Conservation (phyloP, 495 filamentous ascomycete genomes). For the Aspergillus haitiensis region DNA sequence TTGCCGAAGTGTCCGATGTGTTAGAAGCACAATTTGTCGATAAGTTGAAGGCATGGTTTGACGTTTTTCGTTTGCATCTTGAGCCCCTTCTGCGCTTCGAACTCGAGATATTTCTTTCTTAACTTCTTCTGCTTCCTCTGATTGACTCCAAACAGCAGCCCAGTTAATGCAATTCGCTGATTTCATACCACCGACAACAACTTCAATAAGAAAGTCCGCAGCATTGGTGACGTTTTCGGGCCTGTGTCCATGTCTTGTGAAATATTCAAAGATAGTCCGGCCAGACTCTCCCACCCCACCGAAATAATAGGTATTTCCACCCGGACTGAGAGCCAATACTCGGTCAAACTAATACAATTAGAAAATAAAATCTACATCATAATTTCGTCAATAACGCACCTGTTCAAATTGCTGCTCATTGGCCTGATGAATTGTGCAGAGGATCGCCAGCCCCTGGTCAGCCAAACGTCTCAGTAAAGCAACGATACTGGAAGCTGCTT, state of each 20-base stretch:
- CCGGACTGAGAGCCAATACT: constrained; percentile 63
- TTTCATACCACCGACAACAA: constrained; percentile 72
- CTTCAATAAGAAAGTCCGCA: constrained; percentile 88
- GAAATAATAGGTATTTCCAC: constrained; percentile 67
- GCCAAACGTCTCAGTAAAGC: constrained; percentile 69
- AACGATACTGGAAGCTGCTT: constrained; percentile 72
- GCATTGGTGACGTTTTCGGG: constrained; percentile 59
- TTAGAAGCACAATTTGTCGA: constrained; percentile 66
- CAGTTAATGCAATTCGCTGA: constrained; percentile 67
- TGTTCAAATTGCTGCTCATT: constrained; percentile 86
- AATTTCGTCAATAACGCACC: constrained; percentile 52
- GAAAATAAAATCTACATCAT: constrained; percentile 59
- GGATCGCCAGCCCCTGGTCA: constrained; percentile 62
- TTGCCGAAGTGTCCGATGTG: constrained; percentile 61
- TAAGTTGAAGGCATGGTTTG: constrained; percentile 63
- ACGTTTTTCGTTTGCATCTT: constrained; percentile 46
- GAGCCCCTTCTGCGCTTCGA: constrained; percentile 49
- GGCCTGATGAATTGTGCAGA: constrained; percentile 67
- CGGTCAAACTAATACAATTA: constrained; percentile 61
- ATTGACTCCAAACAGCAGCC: constrained; percentile 75
- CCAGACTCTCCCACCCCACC: constrained; percentile 64
- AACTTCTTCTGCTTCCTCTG: constrained; percentile 64
- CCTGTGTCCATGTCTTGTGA: constrained; percentile 46
- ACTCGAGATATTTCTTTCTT: constrained; percentile 66
- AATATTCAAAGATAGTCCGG: constrained; percentile 49